Base-by-base conservation (phyloP, 176 grass and related monocot genomes). In the Paspalum notatum region DNA sequence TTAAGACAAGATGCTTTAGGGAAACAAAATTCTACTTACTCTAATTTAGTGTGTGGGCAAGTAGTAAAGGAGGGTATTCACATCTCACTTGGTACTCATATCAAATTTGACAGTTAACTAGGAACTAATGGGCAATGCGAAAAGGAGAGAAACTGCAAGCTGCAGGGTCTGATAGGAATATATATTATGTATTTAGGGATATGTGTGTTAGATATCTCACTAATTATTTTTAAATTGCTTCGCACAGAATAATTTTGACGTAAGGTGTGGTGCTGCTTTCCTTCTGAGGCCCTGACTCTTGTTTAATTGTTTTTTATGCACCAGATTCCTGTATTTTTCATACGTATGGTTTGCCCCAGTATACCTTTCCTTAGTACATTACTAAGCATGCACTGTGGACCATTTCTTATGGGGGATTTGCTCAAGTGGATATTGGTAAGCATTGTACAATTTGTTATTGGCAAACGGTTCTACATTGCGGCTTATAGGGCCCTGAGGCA, bases 261-360 rank as follows among this genome's bases (percentile, higher is more conserved):
- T 63, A 15, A 38, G 16, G 25, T 79, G 43, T 48, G 32, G 4
- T 70, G 7, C 60, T 83, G 6, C 74, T 63, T 66, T 26, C 39
- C 44, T 11, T 61, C 10, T 61, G 58, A 32, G 59, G 59, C 15
- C 52, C 55, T 89, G 58, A 89, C 17, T 77, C 15, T 70, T 74
- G 41, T 70, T 18, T 38, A 62, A 52, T 78, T 87, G 25, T 85
- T 51, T 78, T 15, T 5, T 61, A 7, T 77, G 80, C 79, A 86
- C 70, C 90, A 99, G 96, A 87, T 99, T 79, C 96, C 96, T 59
- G 93, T 99, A 66, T 99, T 99, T 71, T 95, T 99, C 46, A 91
- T 99, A 77, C 85, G 86, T 75, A 91, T 99, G 86, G 79, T 93
- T 50, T 95, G 90, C 80, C 96, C 96, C 16, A 83, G 71, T 80